phyloP scores from a whole-genome alignment of 2,329 filamentous ascomycete genomes.

The Penicillium sp. region DNA sequence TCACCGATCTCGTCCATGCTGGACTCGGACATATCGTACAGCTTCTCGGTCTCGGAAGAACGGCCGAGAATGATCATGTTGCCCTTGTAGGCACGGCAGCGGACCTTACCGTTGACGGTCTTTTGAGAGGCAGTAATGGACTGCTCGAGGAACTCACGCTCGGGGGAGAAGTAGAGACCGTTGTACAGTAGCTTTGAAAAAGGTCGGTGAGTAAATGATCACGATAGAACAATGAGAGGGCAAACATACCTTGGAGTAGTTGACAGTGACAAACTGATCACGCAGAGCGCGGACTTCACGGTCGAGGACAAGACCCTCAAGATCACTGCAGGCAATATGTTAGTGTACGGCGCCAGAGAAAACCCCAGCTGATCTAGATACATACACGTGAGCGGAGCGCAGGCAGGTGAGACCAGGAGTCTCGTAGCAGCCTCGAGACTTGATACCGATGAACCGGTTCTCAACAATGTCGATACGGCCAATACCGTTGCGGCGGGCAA shows the following conservation, averaged over 20 bases:
- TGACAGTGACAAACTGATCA: conserved; percentile 72
- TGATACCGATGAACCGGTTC: conserved; percentile 79
- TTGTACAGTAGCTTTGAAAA: conserved; percentile 20
- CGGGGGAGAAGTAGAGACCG: conserved; percentile 66
- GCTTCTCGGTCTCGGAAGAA: conserved; percentile 70
- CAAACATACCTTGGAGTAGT: conserved; percentile 63
- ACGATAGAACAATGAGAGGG: background rate
- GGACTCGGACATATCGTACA: conserved; percentile 69
- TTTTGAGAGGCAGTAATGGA: conserved; percentile 65
- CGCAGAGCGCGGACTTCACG: conserved; percentile 70
- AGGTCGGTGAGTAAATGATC: conserved; percentile 11
- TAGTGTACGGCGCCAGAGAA: background rate
- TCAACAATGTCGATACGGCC: conserved; percentile 85
- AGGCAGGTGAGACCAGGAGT: conserved; percentile 40
- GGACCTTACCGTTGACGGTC: conserved; percentile 64
- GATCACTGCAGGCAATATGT: conserved; percentile 21
- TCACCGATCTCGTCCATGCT: conserved; percentile 74
- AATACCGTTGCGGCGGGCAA: conserved; percentile 74
- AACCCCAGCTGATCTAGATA: background rate
- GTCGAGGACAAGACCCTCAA: conserved; percentile 66
- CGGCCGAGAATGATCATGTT: conserved; percentile 55
- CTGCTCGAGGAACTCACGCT: conserved; percentile 73
- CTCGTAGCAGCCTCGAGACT: conserved; percentile 82
- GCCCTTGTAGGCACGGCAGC: conserved; percentile 71
- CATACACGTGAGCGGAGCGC: conserved; percentile 43